Base-by-base conservation (phyloP, 2,329 filamentous ascomycete genomes). In the Phaeosphaeriaceae sp. region DNA sequence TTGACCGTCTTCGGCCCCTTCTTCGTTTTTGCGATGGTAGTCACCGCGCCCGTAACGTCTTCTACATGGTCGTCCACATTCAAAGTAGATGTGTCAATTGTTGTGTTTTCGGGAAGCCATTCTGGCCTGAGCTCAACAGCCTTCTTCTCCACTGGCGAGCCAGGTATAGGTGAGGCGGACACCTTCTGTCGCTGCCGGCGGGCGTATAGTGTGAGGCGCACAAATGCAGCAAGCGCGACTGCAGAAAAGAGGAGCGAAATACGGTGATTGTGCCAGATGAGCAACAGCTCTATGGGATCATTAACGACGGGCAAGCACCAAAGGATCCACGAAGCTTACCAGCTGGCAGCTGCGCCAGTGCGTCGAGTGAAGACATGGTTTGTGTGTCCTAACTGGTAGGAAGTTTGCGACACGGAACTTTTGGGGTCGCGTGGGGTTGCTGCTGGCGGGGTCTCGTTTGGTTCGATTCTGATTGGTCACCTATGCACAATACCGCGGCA, bases 1-100 rank as follows among this genome's bases (percentile, higher is more conserved):
- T 73, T 76, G 4, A 80, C 75, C 17, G 68, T 78, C 62, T 77
- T 80, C 13, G 78, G 78, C 0, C 60, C 69, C 45, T 68, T 74
- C 54, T 65, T 77, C 11, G 50, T 51, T 52, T 73, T 75, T 11
- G 60, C 60, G 19, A 66, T 51, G n/a, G 62, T 55, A 27, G 48
- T 62, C 20, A 66, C 62, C 11, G 62, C 60, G 13, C 53, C 60
- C 31, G 64, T 65, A 31, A 67, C 57, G 10, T 73, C 71, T 50
- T 76, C 71, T 1, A 69, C 68, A 57, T 73, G 71, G 33, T 70
- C 68, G 19, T 76, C 72, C 22, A 69, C 51, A 31, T 71, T 70
- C 42, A 73, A 51, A 9, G 48, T 54, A 17, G 65, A 49, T 1
- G 67, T 22, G 15, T 61, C 54, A 5, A 73, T 53, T 0, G 71